Evolutionary conservation across 106 monocot genomes (phyloP), one percentile per base, ranked within the genome.

Genomic region (Allium sativum): DNA sequence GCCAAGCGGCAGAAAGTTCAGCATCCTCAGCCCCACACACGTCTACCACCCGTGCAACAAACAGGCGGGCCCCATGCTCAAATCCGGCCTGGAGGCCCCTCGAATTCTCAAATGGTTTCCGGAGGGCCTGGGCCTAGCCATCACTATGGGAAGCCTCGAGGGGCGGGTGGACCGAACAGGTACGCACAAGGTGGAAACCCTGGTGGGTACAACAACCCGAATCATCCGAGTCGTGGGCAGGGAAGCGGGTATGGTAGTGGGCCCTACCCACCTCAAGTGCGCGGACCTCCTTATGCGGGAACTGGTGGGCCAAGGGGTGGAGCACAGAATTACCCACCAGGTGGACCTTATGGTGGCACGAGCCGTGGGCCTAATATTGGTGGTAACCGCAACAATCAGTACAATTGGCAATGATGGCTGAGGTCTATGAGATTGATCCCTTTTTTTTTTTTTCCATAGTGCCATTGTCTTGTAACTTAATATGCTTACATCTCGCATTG

Each of bases 1-100:
- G 92, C 92, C 8, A 92, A 92, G 70, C 61, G 92, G 12, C 91
- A 88, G 70, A 92, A 98, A 52, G 53, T 88, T 18, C 84, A 85
- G 76, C 84, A 92, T 70, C 91, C 98, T 13, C 92, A 86, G 56
- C 92, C 87, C 1, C 98, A 91, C 62, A 61, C 79, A 44, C 82
- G 87, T 3, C 55, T 87, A 14, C 84, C 92, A 45, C 92, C 92
- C 9, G 81, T 92, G 59, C 91, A 98, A 70, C 87, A 90, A 62
- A 21, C 76, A 11, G 86, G 86, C 21, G 83, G 79, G 51, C 73
- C 78, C n/a, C 89, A 93, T 46, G 78, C 79, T 47, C 82, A 79
- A 31, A 31, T 31, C 31, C 2, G 0, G 31, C 31, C 31, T 31
- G 31, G 5, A 31, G 31, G 31, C 31, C 31, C 31, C 31, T 31